These are phyloP conservation scores for Neocallimastix lanati DNA, from an alignment of 192 early-diverging fungal species.

Conservation along the genomic window DNA sequence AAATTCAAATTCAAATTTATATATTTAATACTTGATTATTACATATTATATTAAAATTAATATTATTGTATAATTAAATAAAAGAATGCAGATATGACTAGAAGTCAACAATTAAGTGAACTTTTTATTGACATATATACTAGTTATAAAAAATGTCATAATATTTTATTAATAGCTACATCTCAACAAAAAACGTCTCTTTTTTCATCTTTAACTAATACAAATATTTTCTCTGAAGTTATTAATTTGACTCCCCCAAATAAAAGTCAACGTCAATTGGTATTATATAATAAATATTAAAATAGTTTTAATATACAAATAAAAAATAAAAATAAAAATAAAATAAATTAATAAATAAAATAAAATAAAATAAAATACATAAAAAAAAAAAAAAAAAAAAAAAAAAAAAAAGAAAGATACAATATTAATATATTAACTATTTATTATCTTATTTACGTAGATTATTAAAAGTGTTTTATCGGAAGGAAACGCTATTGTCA, in stretches of 20 bases:
- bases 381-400: too few relatives aligned
- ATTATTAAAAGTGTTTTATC: conserved; percentile 54
- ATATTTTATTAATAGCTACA: conserved; percentile 31
- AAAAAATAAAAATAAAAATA: too few relatives aligned
- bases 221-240: conserved; percentile 44
- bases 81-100: conserved; percentile 38
- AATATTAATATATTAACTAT: neutral
- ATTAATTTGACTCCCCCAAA: conserved; percentile 39
- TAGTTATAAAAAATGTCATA: conserved; percentile 23
- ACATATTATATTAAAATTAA: too few relatives aligned
- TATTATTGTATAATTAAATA: conserved; percentile 7
- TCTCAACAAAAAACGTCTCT: conserved; percentile 43
- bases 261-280: conserved; percentile 42
- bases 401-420: neutral
- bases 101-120: conserved; percentile 43
- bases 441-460: too few relatives aligned
- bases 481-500: conserved; percentile 20
- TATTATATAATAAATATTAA: conserved; percentile 5
- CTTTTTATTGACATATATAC: conserved; percentile 36
- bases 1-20: too few relatives aligned
- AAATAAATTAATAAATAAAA: too few relatives aligned
- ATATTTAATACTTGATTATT: too few relatives aligned
- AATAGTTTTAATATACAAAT: too few relatives aligned
- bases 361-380: too few relatives aligned
- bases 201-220: conserved; percentile 31